Base-by-base conservation (phyloP, 805 yeast genomes). In the Candida sakaeoensis region DNA sequence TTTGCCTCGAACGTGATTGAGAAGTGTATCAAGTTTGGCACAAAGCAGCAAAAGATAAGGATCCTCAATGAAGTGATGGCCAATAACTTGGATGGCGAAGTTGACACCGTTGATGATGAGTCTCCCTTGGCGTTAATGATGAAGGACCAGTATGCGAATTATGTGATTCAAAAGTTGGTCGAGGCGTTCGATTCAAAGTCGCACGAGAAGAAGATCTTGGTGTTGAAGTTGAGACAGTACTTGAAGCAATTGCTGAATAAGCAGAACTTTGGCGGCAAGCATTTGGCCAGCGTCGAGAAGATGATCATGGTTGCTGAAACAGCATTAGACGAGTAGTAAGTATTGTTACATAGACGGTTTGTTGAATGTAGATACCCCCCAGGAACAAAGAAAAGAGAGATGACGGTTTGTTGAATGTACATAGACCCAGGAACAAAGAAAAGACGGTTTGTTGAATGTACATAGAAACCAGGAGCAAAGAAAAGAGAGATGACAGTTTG, bases 1-100 rank as follows among this genome's bases (percentile, higher is more conserved):
- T 93, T 89, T 69, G 98, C 99, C 2, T 88, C 96, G 0, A 93
- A 93, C 60, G 99, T 95, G 22, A 95, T 93, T 49, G 99, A 93
- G 61, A 89, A 87, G 59, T 86, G 96, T 52, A 86, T 93, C 42
- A 73, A 85, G 41, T 77, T 72, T 59, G 95, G 96, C 34, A 70
- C 77, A 13, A 60, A 65, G 7, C 68, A 63, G 5, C 95, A 89
- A 60, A 74, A 89, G 46, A 62, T 67, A 44, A 57, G 68, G 27
- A 75, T 91, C 29, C 75, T 85, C 43, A 77, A 75, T 41, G 85
- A 79, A 51, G 86, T 91, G 12, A 62, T 83, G 63, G 65, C 75
- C 22, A 68, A 67, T 2, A 68, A 69, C 42, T 79, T 68, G 42
- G 76, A 78, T 47, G 61, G 61, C 36, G 63, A 59, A 19, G 68